Evolutionary conservation across 768 basidiomycete genomes (phyloP).

Genomic region (Candolleomyces efflorescens): DNA sequence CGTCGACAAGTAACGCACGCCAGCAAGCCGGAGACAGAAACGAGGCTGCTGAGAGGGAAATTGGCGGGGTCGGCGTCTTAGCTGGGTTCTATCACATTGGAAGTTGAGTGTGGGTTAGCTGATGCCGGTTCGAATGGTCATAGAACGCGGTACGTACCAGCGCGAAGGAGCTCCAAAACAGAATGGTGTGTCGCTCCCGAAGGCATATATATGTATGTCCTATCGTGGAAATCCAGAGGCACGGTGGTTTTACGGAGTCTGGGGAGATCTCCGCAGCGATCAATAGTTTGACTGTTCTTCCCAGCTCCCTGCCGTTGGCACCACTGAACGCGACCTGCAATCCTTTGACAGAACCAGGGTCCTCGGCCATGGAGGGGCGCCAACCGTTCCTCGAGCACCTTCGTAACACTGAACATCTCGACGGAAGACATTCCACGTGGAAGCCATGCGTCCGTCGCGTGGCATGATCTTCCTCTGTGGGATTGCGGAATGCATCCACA

Average conservation of each 20-base stretch:
- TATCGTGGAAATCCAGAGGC: conserved; percentile 32
- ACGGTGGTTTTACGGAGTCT: conserved; percentile 37
- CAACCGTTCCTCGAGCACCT: conserved; percentile 2
- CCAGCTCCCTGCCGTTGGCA: conserved; percentile 6
- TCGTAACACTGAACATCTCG: conserved; percentile 3
- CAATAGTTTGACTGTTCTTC: conserved; percentile 9
- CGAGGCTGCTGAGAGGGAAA: background rate
- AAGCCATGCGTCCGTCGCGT: conserved; percentile 9
- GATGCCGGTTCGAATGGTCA: conserved; percentile 2
- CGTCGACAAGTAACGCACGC: background rate
- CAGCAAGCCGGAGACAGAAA: conserved; percentile 7
- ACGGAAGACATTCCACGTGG: conserved; percentile 8
- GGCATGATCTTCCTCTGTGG: background rate
- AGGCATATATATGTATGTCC: conserved; percentile 30
- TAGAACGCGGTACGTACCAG: conserved; percentile 3
- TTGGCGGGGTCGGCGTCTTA: conserved; percentile 5
- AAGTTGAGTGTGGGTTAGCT: conserved; percentile 6
- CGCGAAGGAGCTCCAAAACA: conserved; percentile 13
- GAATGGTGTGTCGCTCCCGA: conserved; percentile 29
- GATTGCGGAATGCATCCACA: background rate
- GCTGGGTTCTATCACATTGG: background rate
- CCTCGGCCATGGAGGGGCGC: conserved; percentile 2
- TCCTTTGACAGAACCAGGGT: background rate
- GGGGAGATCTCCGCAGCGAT: conserved; percentile 31
- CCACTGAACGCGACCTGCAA: background rate